phyloP scores from a whole-genome alignment of 225 moss, liverwort and hornwort genomes.

The Polytrichum formosum region DNA sequence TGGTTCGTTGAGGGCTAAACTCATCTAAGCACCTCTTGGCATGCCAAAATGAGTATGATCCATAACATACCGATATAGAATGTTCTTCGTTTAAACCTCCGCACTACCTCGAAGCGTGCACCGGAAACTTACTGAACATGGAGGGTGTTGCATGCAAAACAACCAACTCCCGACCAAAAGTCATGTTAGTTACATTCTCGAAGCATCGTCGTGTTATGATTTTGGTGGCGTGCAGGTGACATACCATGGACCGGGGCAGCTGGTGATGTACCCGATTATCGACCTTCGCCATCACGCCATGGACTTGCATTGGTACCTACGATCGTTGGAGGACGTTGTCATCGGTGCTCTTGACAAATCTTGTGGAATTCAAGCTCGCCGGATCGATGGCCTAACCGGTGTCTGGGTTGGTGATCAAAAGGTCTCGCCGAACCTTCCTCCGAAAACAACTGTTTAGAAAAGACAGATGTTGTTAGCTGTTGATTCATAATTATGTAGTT shows the following conservation, averaged over 20 bases:
- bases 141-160: no score
- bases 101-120: no score
- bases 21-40: no score
- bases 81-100: no score
- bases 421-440: constrained; percentile 7
- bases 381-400: constrained; percentile 76
- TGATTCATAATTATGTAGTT: no score
- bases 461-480: no score
- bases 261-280: constrained; percentile 85
- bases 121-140: no score
- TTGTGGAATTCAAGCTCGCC: constrained; percentile 60
- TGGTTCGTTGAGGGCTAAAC: no score
- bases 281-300: constrained; percentile 62
- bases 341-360: constrained; percentile 63
- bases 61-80: no score
- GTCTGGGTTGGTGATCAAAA: constrained; percentile 75
- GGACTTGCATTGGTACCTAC: constrained; percentile 90
- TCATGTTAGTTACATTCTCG: neutral
- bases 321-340: constrained; percentile 77
- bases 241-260: constrained; percentile 89
- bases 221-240: constrained; percentile 41
- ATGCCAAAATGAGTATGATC: no score
- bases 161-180: no score
- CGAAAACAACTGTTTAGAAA: no score
- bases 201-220: neutral